Evolutionary conservation across 139 green algal species (phyloP).

Genomic region (Coelastrella sp.): DNA sequence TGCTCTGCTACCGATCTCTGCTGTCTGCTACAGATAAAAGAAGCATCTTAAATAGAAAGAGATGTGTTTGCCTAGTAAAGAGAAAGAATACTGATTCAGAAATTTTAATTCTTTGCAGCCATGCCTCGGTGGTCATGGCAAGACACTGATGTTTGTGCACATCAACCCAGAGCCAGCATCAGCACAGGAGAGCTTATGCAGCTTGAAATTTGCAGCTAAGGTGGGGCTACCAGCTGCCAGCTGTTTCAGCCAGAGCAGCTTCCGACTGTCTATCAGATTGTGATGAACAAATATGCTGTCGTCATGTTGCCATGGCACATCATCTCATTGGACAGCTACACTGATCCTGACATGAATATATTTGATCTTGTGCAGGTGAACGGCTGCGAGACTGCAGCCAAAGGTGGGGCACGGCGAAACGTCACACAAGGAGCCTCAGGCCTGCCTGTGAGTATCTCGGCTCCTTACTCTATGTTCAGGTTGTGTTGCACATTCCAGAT

Average conservation of each 20-base stretch:
- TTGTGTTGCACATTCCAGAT: neutral
- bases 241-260: constrained; percentile 25
- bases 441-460: neutral
- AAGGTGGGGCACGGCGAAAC: constrained; percentile 79
- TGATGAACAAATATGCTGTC: too few species aligned
- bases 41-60: too few species aligned
- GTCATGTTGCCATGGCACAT: too few species aligned
- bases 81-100: too few species aligned
- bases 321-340: neutral
- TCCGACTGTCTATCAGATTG: neutral
- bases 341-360: too few species aligned
- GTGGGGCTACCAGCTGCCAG: neutral
- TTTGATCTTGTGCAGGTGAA: constrained; percentile 58
- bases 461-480: neutral
- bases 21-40: too few species aligned
- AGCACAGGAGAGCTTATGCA: constrained; percentile 84
- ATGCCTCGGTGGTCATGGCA: constrained; percentile 71
- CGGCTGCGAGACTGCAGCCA: constrained; percentile 82
- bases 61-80: too few species aligned
- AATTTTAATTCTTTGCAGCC: constrained; percentile 22
- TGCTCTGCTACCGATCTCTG: neutral
- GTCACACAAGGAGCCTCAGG: constrained; percentile 25
- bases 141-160: constrained; percentile 98
- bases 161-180: constrained; percentile 89
- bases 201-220: constrained; percentile 91